A percentile compares a stretch with the other conserved stretches of the same genome.
These are phyloP conservation scores for Euphorbia lathyris DNA, from an alignment of 345 rosid genomes.

Conservation along the genomic window DNA sequence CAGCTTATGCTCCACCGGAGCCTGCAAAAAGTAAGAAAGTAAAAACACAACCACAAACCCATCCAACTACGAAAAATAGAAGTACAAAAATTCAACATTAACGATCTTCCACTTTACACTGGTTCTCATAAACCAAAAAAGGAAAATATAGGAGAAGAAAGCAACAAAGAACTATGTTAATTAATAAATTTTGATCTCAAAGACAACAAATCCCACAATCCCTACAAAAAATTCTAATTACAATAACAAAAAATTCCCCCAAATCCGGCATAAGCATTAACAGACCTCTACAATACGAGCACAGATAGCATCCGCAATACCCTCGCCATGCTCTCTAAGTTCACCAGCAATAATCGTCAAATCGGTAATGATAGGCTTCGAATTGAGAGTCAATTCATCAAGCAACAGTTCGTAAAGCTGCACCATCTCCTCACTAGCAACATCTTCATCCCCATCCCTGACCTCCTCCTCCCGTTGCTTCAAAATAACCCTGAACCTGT, in stretches of 20 bases:
- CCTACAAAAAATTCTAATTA: neutral
- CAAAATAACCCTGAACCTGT: conserved; percentile 60
- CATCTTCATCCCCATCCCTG: conserved; percentile 33
- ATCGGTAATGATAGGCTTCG: conserved; percentile 96
- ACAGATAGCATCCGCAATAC: conserved; percentile 86
- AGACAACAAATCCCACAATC: neutral
- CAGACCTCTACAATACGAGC: conserved; percentile 85
- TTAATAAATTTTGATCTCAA: neutral
- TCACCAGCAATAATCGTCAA: conserved; percentile 96
- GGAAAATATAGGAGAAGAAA: neutral
- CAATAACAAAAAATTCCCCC: neutral
- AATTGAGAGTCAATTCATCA: conserved; percentile 79
- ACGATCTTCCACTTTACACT: neutral
- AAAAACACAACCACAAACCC: neutral
- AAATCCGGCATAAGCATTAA: neutral
- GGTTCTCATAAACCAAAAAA: neutral
- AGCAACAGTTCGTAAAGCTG: conserved; percentile 63
- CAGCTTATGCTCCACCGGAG: conserved; percentile 79
- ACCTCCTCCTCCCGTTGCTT: conserved; percentile 59
- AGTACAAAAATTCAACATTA: neutral
- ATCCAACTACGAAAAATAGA: neutral
- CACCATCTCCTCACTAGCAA: conserved; percentile 52
- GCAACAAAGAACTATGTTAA: neutral
- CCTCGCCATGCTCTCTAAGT: conserved; percentile 65
- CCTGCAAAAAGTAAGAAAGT: conserved; percentile 39